A percentile compares a stretch with the other conserved stretches of the same genome.
Evolutionary conservation across 306 rosid species (phyloP).

Genomic region (Senna siamea): DNA sequence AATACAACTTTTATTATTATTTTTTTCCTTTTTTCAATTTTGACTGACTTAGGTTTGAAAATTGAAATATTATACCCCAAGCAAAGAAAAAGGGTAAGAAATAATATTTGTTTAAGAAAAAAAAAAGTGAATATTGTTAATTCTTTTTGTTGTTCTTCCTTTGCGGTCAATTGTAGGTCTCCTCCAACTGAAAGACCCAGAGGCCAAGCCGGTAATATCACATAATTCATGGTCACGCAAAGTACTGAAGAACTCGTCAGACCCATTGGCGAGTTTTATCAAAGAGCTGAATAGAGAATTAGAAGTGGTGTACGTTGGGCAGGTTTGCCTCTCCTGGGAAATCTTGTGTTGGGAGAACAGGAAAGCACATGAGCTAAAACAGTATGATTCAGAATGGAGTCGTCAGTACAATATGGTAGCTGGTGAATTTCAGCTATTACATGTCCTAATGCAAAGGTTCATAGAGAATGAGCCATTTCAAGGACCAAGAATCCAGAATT

Average conservation of each 20-base stretch:
- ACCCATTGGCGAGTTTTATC: slow-evolving; percentile 50
- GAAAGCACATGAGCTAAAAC: slow-evolving; percentile 55
- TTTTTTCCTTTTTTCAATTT: background rate
- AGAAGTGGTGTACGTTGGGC: slow-evolving; percentile 83
- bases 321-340: slow-evolving; percentile 86
- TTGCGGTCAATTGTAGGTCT: slow-evolving; percentile 54
- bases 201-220: slow-evolving; percentile 28
- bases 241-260: slow-evolving; percentile 40
- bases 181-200: slow-evolving; percentile 61
- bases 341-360: slow-evolving; percentile 76
- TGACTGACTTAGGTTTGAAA: slow-evolving; percentile 8
- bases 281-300: slow-evolving; percentile 60
- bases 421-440: slow-evolving; percentile 68
- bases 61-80: background rate
- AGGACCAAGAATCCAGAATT: slow-evolving; percentile 68
- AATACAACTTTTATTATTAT: slow-evolving; percentile 1
- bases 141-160: background rate
- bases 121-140: background rate
- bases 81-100: background rate
- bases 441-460: slow-evolving; percentile 65
- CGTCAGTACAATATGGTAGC: slow-evolving; percentile 62
- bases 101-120: background rate
- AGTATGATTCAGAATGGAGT: slow-evolving; percentile 41
- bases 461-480: slow-evolving; percentile 71
- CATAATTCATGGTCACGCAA: slow-evolving; percentile 55